These are phyloP conservation scores for Russula brevipes DNA, from an alignment of 768 basidiomycete genomes.

Conservation along the genomic window DNA sequence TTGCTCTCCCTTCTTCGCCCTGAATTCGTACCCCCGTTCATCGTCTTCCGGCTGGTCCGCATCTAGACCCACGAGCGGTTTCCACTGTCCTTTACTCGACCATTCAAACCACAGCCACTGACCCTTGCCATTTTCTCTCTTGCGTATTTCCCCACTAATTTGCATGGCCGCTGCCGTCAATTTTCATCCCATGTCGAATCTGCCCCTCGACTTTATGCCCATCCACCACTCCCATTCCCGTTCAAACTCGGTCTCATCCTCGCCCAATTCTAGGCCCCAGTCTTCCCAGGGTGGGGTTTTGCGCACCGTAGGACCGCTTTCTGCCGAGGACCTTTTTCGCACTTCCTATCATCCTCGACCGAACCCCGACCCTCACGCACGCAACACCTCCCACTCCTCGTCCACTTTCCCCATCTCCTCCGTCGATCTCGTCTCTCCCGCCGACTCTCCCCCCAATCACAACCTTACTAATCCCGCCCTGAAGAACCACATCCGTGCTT, in stretches of 20 bases:
- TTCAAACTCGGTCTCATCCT: conserved; percentile 74
- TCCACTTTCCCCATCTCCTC: conserved; percentile 41
- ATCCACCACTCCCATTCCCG: conserved; percentile 62
- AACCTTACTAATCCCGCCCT: conserved; percentile 69
- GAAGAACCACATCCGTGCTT: conserved; percentile 70
- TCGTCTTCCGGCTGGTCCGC: conserved; percentile 57
- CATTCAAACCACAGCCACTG: conserved; percentile 18
- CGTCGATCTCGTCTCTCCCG: conserved; percentile 40
- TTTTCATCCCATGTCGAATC: conserved; percentile 44
- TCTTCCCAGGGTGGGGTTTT: conserved; percentile 64
- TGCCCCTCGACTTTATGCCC: conserved; percentile 69
- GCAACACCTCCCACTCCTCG: conserved; percentile 38
- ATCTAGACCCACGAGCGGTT: conserved; percentile 22
- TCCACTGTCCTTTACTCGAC: conserved; percentile 24
- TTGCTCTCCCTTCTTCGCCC: conserved; percentile 13
- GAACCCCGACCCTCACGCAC: conserved; percentile 42
- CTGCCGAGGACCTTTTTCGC: conserved; percentile 67
- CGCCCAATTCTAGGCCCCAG: conserved; percentile 71
- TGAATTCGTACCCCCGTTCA: conserved; percentile 17
- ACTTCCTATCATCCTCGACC: conserved; percentile 51
- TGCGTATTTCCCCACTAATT: conserved; percentile 23
- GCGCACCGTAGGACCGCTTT: conserved; percentile 48
- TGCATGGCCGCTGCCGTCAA: conserved; percentile 28
- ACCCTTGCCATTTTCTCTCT: conserved; percentile 11
- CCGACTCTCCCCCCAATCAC: conserved; percentile 69